phyloP scores from a whole-genome alignment of 768 basidiomycete genomes.

The Suillus alpinus region DNA sequence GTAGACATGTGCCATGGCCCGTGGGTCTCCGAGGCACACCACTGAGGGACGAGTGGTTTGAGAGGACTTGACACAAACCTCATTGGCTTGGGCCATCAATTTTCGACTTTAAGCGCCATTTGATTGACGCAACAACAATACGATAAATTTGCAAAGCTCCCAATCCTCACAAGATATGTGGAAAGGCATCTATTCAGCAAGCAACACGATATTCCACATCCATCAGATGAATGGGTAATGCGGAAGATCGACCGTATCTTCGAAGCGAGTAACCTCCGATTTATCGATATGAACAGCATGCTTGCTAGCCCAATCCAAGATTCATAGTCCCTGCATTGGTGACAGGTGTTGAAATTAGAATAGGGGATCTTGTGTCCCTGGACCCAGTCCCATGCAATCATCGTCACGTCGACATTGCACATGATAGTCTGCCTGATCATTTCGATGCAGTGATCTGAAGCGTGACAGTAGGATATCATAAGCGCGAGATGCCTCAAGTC shows the following conservation, averaged over 20 bases:
- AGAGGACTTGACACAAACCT: too few species aligned
- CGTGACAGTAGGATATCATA: background rate
- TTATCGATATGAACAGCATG: background rate
- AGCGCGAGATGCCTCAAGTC: background rate
- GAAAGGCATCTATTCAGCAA: background rate
- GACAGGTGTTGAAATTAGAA: background rate
- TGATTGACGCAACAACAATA: too few species aligned
- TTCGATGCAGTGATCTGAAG: slow-evolving; percentile 9
- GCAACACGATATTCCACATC: background rate
- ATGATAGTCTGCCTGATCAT: slow-evolving; percentile 9
- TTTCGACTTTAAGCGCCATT: too few species aligned
- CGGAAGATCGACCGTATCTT: background rate
- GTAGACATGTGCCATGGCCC: too few species aligned
- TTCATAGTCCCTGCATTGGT: slow-evolving; percentile 2
- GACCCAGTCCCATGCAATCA: slow-evolving; percentile 13
- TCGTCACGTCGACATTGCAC: slow-evolving; percentile 10
- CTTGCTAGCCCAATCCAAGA: background rate
- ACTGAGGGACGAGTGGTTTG: too few species aligned
- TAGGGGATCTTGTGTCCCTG: background rate
- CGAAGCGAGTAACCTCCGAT: background rate
- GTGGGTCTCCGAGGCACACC: too few species aligned
- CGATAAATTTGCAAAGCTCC: too few species aligned
- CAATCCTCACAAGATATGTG: too few species aligned
- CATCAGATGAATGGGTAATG: background rate
- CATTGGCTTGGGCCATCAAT: too few species aligned